A percentile compares a stretch with the other conserved stretches of the same genome.
These are phyloP conservation scores for Calocybe indica DNA, from an alignment of 768 basidiomycete species.

Conservation along the genomic window DNA sequence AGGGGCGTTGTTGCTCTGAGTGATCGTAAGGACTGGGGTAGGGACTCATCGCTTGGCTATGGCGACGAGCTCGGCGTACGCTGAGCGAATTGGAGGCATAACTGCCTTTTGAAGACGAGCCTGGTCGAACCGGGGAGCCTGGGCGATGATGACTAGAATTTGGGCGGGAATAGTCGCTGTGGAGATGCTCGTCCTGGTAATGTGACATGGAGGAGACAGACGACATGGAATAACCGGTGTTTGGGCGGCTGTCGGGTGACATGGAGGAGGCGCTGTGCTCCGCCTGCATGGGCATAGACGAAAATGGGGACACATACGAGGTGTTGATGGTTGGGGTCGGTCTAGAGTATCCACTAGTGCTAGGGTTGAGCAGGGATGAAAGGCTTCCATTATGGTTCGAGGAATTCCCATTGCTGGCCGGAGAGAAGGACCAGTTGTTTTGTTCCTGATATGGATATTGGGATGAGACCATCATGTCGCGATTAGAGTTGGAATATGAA, in stretches of 20 bases:
- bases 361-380: conserved; percentile 76
- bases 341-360: conserved; percentile 47
- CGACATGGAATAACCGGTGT: conserved; percentile 81
- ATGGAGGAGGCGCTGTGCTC: conserved; percentile 68
- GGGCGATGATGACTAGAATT: conserved; percentile 72
- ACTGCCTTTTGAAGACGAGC: conserved; percentile 55
- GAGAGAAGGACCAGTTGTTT: conserved; percentile 45
- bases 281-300: conserved; percentile 60
- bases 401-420: conserved; percentile 39
- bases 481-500: conserved; percentile 34
- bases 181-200: conserved; percentile 52
- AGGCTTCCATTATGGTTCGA: conserved; percentile 68
- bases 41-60: conserved; percentile 84
- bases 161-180: conserved; percentile 68
- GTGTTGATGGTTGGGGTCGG: conserved; percentile 70
- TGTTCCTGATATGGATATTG: conserved; percentile 64
- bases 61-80: conserved; percentile 68
- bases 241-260: conserved; percentile 82
- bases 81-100: conserved; percentile 51
- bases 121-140: conserved; percentile 62
- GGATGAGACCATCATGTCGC: conserved; percentile 38
- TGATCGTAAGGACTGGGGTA: conserved; percentile 82
- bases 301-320: conserved; percentile 66
- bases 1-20: conserved; percentile 58
- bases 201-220: conserved; percentile 66